Conservation (phyloP, 371 early-diverging fungal genomes). For the Mortierella sp. region DNA sequence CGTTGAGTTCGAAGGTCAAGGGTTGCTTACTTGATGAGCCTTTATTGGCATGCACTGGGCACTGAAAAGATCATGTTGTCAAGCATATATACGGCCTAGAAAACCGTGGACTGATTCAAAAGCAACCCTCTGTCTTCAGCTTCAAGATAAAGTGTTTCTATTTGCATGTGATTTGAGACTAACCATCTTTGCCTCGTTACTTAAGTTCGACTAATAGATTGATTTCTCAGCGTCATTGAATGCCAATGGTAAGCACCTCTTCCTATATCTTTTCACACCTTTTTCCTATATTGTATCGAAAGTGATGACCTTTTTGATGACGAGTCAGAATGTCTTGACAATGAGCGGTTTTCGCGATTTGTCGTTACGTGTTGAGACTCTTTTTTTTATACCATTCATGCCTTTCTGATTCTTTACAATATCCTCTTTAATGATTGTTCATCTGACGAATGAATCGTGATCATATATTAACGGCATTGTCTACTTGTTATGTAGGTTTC, state of each 20-base stretch:
- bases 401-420: conserved; percentile 51
- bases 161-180: background rate
- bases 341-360: conserved; percentile 47
- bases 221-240: background rate
- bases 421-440: background rate
- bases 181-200: background rate
- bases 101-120: conserved; percentile 56
- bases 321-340: conserved; percentile 55
- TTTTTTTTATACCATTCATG: conserved; percentile 58
- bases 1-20: no score
- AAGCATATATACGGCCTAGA: conserved; percentile 60
- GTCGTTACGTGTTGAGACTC: conserved; percentile 54
- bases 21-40: conserved; percentile 43
- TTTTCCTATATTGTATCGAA: conserved; percentile 14
- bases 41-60: conserved; percentile 59
- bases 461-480: conserved; percentile 1
- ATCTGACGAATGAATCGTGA: no score
- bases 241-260: background rate
- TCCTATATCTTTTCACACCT: background rate
- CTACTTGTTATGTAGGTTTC: background rate
- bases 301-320: conserved; percentile 57
- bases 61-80: conserved; percentile 56
- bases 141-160: background rate
- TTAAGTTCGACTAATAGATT: background rate
- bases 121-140: background rate